Evolutionary conservation across 495 filamentous ascomycete species (phyloP).

Genomic region (Aspergillus panamensis): DNA sequence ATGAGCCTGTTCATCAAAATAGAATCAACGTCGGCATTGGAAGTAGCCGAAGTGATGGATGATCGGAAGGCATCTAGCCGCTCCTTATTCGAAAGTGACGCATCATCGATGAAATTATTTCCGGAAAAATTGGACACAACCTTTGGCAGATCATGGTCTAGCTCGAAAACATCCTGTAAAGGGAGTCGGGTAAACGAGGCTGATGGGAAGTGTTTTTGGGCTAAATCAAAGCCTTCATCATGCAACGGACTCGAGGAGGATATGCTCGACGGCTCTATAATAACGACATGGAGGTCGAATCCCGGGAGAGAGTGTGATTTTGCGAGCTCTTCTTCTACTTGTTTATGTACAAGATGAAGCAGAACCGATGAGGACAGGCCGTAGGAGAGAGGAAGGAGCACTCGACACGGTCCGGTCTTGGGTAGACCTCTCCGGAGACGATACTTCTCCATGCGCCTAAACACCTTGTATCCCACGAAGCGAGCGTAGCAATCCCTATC

Average conservation of each 20-base stretch:
- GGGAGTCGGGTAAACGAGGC: conserved; percentile 53
- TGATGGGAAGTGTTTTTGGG: conserved; percentile 53
- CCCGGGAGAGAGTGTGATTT: conserved; percentile 53
- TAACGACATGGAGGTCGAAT: conserved; percentile 64
- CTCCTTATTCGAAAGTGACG: conserved; percentile 34
- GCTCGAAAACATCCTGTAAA: conserved; percentile 56
- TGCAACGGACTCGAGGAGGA: conserved; percentile 23
- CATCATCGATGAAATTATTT: conserved; percentile 27
- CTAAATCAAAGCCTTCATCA: conserved; percentile 33
- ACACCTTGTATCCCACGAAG: conserved; percentile 70
- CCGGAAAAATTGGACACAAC: conserved; percentile 29
- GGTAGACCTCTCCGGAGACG: conserved; percentile 35
- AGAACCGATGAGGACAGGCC: conserved; percentile 79
- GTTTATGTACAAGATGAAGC: conserved; percentile 68
- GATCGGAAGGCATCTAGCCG: conserved; percentile 52
- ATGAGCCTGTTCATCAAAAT: conserved; percentile 69
- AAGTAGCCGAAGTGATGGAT: conserved; percentile 65
- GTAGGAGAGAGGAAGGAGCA: conserved; percentile 78
- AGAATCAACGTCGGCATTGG: conserved; percentile 66
- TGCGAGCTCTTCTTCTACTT: conserved; percentile 56
- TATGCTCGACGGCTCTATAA: conserved; percentile 56
- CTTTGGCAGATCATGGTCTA: conserved; percentile 32
- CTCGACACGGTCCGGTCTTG: conserved; percentile 41
- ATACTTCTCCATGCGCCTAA: conserved; percentile 74
- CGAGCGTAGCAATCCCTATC: conserved; percentile 64